These are phyloP conservation scores for Trichoderma pleuroti DNA, from an alignment of 2,329 filamentous ascomycete species.

Conservation along the genomic window DNA sequence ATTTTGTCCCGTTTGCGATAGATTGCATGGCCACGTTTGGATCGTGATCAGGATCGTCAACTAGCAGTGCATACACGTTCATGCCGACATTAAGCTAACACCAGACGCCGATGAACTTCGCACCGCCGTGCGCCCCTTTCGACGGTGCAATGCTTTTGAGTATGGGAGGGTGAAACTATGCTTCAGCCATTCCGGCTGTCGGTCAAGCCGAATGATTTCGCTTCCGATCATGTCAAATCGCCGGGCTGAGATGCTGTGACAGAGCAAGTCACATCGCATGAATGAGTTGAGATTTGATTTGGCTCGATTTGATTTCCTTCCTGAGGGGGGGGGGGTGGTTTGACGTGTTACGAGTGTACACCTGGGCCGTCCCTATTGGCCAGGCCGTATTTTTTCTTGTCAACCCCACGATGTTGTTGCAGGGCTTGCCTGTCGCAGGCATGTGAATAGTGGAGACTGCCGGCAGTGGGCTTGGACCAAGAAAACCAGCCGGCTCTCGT, in stretches of 20 bases:
- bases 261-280: slow-evolving; percentile 5
- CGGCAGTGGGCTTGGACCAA: not conserved
- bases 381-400: slow-evolving; percentile 3
- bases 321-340: not conserved
- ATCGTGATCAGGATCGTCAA: slow-evolving; percentile 16
- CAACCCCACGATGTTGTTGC: slow-evolving; percentile 9
- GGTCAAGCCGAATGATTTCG: not conserved
- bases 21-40: slow-evolving; percentile 10
- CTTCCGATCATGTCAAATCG: not conserved
- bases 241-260: not conserved
- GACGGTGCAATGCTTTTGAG: not conserved
- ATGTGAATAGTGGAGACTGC: not conserved
- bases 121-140: not conserved
- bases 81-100: not conserved
- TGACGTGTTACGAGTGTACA: not conserved
- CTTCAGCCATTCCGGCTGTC: not conserved
- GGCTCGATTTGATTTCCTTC: not conserved
- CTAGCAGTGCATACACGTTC: slow-evolving; percentile 5
- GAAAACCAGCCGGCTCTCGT: not conserved
- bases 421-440: slow-evolving; percentile 6
- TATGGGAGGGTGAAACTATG: not conserved
- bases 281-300: not conserved
- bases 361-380: not conserved
- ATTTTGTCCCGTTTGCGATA: slow-evolving; percentile 2
- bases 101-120: not conserved